phyloP scores from a whole-genome alignment of 129 eudicot genomes.

The Centella asiatica region DNA sequence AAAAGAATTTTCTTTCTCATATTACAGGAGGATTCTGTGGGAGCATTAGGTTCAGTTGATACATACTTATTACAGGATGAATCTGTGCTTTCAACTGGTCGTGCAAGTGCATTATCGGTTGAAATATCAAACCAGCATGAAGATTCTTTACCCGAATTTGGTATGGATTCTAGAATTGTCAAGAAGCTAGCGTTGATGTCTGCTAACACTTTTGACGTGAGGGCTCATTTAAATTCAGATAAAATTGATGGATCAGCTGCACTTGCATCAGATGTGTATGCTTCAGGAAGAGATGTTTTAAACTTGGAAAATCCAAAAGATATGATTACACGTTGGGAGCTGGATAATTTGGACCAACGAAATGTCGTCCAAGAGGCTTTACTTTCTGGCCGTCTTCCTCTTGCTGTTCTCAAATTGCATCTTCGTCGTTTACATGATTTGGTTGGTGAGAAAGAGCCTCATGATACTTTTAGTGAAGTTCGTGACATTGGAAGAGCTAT shows the following conservation, averaged over 20 bases:
- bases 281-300: slow-evolving; percentile 29
- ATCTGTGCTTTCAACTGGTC: slow-evolving; percentile 24
- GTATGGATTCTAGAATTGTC: slow-evolving; percentile 17
- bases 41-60: slow-evolving; percentile 29
- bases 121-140: slow-evolving; percentile 39
- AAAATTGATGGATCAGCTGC: slow-evolving; percentile 25
- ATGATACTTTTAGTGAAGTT: slow-evolving; percentile 77
- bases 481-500: slow-evolving; percentile 93
- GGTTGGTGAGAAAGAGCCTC: slow-evolving; percentile 43
- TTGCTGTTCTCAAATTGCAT: slow-evolving; percentile 94
- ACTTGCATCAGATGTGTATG: slow-evolving; percentile 31
- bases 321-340: slow-evolving; percentile 95
- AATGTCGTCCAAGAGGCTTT: slow-evolving; percentile 83
- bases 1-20: slow-evolving; percentile 10
- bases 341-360: slow-evolving; percentile 65
- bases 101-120: slow-evolving; percentile 27
- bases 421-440: slow-evolving; percentile 44
- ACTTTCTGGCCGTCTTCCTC: slow-evolving; percentile 88
- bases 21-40: slow-evolving; percentile 46
- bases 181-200: slow-evolving; percentile 52
- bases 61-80: slow-evolving; percentile 42
- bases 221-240: slow-evolving; percentile 26
- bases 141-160: slow-evolving; percentile 20
- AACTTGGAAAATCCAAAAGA: slow-evolving; percentile 75
- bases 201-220: slow-evolving; percentile 31